phyloP scores from a whole-genome alignment of 768 basidiomycete genomes.

The Russula virescens region DNA sequence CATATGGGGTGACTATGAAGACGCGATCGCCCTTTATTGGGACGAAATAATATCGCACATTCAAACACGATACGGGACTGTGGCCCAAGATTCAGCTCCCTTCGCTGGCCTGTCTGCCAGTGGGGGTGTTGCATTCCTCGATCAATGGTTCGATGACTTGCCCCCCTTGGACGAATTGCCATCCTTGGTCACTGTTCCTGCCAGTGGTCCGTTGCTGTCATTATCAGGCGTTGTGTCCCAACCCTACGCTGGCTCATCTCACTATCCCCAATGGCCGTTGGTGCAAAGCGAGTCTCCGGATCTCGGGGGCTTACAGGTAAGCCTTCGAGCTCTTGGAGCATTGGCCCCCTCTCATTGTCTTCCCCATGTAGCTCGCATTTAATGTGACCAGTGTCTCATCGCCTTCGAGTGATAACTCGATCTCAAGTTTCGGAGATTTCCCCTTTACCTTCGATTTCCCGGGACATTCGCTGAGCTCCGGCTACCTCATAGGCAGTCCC shows the following conservation, averaged over 20 bases:
- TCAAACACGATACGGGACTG: neutral
- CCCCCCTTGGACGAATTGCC: neutral
- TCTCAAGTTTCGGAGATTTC: neutral
- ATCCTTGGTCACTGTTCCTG: neutral
- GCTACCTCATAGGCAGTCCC: too few relatives aligned
- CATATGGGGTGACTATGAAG: slow-evolving; percentile 7
- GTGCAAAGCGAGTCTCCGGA: neutral
- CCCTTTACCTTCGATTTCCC: neutral
- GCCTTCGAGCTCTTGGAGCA: neutral
- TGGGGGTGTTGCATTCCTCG: neutral
- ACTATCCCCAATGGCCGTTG: neutral
- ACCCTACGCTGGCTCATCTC: too few relatives aligned
- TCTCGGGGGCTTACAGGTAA: neutral
- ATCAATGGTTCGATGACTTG: neutral
- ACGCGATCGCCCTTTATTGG: neutral
- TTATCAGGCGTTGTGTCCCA: too few relatives aligned
- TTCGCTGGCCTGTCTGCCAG: neutral
- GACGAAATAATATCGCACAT: neutral
- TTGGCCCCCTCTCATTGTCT: neutral
- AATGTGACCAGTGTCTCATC: neutral
- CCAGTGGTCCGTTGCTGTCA: neutral
- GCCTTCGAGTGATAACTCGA: neutral
- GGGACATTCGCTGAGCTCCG: neutral
- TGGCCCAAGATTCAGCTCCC: neutral
- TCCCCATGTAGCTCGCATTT: neutral